Conservation (phyloP, 1,284 basidiomycete genomes). For the Anthracocystis walkeri region DNA sequence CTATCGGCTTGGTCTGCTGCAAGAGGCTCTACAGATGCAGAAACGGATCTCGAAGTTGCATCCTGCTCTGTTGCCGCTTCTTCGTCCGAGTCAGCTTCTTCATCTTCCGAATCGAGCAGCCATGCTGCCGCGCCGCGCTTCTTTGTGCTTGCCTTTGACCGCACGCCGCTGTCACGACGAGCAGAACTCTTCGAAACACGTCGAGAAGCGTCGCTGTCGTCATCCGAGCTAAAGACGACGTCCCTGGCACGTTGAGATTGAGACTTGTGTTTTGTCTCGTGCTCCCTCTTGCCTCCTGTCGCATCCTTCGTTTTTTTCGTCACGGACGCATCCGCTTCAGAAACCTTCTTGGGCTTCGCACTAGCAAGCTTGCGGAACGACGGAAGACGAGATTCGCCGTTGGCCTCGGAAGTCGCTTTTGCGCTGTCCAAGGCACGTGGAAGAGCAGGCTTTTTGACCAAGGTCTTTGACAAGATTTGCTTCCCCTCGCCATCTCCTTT, state of each 20-base stretch:
- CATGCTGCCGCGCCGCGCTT: constrained; percentile 28
- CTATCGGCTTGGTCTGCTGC: constrained; percentile 11
- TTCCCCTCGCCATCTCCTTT: constrained; percentile 71
- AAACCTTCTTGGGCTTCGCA: constrained; percentile 12
- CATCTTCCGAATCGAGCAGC: constrained; percentile 21
- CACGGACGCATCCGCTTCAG: neutral
- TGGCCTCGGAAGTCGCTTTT: neutral
- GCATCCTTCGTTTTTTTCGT: constrained; percentile 16
- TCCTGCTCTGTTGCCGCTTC: constrained; percentile 16
- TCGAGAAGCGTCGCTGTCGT: constrained; percentile 20
- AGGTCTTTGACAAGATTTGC: constrained; percentile 33
- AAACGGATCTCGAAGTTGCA: constrained; percentile 22
- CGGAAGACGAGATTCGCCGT: constrained; percentile 35
- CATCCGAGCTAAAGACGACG: constrained; percentile 14
- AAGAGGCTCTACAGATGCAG: constrained; percentile 31
- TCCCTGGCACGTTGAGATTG: constrained; percentile 11
- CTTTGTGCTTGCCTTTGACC: constrained; percentile 20
- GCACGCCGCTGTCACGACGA: constrained; percentile 3
- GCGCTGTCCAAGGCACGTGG: constrained; percentile 3
- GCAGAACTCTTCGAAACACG: neutral
- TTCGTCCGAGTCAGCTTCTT: constrained; percentile 32
- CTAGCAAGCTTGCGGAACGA: constrained; percentile 47
- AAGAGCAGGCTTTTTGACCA: constrained; percentile 21
- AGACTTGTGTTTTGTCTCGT: constrained; percentile 5
- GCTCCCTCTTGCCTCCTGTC: constrained; percentile 5